Base-by-base conservation (phyloP, 2,329 filamentous ascomycete genomes). In the Decorospora gaudefroyi region DNA sequence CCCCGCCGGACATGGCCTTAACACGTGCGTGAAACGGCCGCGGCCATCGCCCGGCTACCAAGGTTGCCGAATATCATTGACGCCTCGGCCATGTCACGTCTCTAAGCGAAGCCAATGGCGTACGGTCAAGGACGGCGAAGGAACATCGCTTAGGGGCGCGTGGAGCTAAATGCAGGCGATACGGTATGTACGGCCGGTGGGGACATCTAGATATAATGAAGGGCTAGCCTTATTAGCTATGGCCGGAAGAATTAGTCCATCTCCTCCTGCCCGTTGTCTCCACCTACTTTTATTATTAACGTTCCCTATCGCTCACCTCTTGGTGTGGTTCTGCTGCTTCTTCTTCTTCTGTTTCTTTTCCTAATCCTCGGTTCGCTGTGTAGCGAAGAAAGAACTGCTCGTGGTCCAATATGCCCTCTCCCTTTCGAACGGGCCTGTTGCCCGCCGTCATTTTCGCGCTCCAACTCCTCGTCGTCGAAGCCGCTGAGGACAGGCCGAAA, bases 401-500 rank as follows among this genome's bases (percentile, higher is more conserved):
- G 26, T 28, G 9, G 3, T 28, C 26, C n/a, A n/a, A 13, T 28
- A n/a, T 15, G 26, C 15, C 26, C 11, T 38, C 27, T 32, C 15
- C 27, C 16, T 13, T 46, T 32, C 51, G 46, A 23, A 42, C 43
- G 15, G 37, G 49, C 25, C 35, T 55, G 11, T 15, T 57, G 29
- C 33, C 41, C 26, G 23, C 35, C 13, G 38, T 55, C 18, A 37
- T 42, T 22, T 25, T 57, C 15, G 42, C 46, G 28, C 39, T 39
- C 12, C 51, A 55, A 13, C 8, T 40, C 18, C 22, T 47, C 19
- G 39, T 53, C 19, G 50, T 51, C 5, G 27, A 46, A 11, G 59
- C 59, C 10, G 53, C 52, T 9, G 39, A 41, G 36, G 57, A 47
- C 22, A 42, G 51, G 17, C 59, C 59, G 4, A 49, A 52, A n/a